phyloP scores from a whole-genome alignment of 164 flowering plant species.

The Houttuynia cordata region DNA sequence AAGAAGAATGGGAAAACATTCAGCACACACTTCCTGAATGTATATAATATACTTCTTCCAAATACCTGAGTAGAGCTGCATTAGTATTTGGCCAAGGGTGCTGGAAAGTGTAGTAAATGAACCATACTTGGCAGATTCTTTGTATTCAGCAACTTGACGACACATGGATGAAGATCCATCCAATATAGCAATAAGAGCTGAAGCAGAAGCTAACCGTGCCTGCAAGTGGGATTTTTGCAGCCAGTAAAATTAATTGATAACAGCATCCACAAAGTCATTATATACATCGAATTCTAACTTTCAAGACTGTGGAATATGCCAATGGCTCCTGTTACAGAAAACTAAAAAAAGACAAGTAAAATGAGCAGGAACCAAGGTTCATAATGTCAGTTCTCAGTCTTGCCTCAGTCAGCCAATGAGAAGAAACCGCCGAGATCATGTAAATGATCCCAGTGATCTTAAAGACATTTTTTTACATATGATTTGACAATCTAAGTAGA shows the following conservation, averaged over 20 bases:
- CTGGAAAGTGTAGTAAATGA: conserved; percentile 76
- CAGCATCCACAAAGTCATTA: neutral
- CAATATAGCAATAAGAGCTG: conserved; percentile 61
- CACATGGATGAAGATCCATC: conserved; percentile 69
- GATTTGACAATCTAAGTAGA: too few species aligned
- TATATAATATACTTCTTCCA: neutral
- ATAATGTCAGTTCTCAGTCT: too few species aligned
- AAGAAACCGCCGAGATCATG: too few species aligned
- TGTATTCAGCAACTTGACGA: conserved; percentile 86
- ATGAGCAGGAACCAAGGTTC: too few species aligned
- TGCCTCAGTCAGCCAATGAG: too few species aligned
- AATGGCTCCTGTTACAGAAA: neutral
- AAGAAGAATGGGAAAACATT: neutral
- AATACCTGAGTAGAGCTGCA: conserved; percentile 87
- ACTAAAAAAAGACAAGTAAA: conserved; percentile 3
- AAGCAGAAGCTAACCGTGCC: conserved; percentile 64
- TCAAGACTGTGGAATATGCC: neutral
- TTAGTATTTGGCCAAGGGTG: conserved; percentile 75
- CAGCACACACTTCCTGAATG: neutral
- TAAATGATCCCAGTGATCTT: too few species aligned
- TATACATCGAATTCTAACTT: neutral
- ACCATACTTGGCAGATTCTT: conserved; percentile 53
- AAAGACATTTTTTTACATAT: too few species aligned
- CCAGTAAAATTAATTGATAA: conserved; percentile 4
- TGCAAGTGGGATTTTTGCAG: conserved; percentile 7